Conservation (phyloP, 2,329 filamentous ascomycete genomes). For the Colletotrichum sp. region DNA sequence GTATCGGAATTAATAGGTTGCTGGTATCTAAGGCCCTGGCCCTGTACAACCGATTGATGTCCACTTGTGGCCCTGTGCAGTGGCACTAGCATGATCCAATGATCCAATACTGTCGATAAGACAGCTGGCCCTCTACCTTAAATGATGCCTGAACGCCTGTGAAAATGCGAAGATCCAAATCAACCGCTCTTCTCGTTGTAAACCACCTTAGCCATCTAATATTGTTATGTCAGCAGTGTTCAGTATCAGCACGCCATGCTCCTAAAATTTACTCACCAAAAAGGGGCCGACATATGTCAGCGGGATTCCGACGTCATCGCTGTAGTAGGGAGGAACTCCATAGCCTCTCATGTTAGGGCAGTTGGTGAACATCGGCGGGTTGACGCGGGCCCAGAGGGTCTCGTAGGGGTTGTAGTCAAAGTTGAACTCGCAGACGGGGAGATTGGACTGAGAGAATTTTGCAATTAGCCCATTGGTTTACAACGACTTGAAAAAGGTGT, state of each 20-base stretch:
- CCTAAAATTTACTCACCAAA: neutral
- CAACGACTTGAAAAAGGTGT: accelerated
- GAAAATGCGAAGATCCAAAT: neutral
- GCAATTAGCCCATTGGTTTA: neutral
- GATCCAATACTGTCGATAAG: neutral
- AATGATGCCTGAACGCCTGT: neutral
- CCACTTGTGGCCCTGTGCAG: neutral
- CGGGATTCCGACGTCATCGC: neutral
- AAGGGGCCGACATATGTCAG: conserved; percentile 2
- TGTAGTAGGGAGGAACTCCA: neutral
- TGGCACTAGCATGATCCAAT: neutral
- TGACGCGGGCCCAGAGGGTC: neutral
- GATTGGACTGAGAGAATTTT: neutral
- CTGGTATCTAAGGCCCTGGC: neutral
- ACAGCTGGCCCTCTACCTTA: neutral
- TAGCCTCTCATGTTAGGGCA: neutral
- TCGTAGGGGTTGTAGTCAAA: neutral
- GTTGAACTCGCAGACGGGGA: conserved; percentile 8
- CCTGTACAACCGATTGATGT: neutral
- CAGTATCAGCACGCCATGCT: neutral
- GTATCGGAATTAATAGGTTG: neutral
- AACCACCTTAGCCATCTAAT: neutral
- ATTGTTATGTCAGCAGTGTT: neutral
- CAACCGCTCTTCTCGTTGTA: neutral
- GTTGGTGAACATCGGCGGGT: neutral